Conservation (phyloP, 78 protist genomes). For the Trichosphaerium sp. region DNA sequence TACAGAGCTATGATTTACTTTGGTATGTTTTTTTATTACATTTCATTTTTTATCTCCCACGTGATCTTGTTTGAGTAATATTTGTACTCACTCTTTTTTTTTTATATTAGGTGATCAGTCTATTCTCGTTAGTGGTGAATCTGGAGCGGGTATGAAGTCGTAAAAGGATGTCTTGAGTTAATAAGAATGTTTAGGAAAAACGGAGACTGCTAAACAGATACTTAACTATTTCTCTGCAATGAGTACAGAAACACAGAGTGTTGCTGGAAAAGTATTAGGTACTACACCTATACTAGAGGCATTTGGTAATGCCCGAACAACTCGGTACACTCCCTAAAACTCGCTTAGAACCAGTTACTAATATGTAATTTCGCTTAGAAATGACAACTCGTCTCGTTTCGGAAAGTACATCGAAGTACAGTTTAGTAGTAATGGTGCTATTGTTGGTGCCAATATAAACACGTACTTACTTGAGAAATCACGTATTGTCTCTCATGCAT, state of each 20-base stretch:
- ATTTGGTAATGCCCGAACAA: constrained; percentile 88
- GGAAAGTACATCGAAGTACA: constrained; percentile 76
- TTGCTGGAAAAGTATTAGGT: constrained; percentile 33
- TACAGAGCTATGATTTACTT: constrained; percentile 41
- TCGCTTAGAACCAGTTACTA: neutral
- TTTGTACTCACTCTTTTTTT: too few relatives aligned
- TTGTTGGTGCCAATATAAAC: constrained; percentile 59
- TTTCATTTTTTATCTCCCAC: too few relatives aligned
- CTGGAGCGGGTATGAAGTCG: constrained; percentile 78
- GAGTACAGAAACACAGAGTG: constrained; percentile 32
- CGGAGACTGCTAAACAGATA: constrained; percentile 29
- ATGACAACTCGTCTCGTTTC: constrained; percentile 55
- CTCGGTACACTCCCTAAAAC: constrained; percentile 81
- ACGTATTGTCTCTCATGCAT: constrained; percentile 65
- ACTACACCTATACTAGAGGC: constrained; percentile 81
- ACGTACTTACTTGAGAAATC: constrained; percentile 72
- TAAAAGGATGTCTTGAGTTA: too few relatives aligned
- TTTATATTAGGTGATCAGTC: too few relatives aligned
- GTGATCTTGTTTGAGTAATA: too few relatives aligned
- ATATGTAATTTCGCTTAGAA: too few relatives aligned
- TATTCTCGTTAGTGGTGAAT: constrained; percentile 54
- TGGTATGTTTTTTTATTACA: too few relatives aligned
- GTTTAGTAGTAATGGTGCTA: constrained; percentile 44
- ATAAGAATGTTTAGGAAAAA: too few relatives aligned
- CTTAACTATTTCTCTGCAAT: constrained; percentile 53